These are phyloP conservation scores for Deakozyma indianensis DNA, from an alignment of 805 yeast species.

Conservation along the genomic window DNA sequence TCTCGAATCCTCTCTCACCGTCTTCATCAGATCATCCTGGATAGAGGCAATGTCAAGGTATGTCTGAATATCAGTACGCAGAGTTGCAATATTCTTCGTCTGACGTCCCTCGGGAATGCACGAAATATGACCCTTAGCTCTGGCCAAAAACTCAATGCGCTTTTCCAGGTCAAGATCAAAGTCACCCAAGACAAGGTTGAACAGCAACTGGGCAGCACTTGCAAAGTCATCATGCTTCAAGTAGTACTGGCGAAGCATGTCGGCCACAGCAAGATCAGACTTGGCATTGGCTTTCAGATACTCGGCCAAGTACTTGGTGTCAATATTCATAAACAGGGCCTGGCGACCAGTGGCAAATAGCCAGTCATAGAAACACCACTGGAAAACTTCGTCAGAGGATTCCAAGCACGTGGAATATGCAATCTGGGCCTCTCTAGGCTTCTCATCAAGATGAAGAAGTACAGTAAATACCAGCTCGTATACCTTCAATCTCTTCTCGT, in stretches of 20 bases:
- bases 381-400: slow-evolving; percentile 73
- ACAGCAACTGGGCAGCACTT: slow-evolving; percentile 73
- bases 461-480: slow-evolving; percentile 67
- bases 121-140: slow-evolving; percentile 88
- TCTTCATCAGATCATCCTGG: slow-evolving; percentile 47
- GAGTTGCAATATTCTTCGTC: slow-evolving; percentile 41
- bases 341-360: slow-evolving; percentile 63
- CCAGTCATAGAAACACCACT: slow-evolving; percentile 88
- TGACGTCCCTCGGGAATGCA: slow-evolving; percentile 71
- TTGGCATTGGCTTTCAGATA: slow-evolving; percentile 41
- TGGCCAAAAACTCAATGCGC: slow-evolving; percentile 75
- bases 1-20: slow-evolving; percentile 25
- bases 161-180: slow-evolving; percentile 53
- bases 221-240: slow-evolving; percentile 67
- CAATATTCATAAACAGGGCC: slow-evolving; percentile 62
- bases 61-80: slow-evolving; percentile 59
- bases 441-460: slow-evolving; percentile 53
- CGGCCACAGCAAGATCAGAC: slow-evolving; percentile 58
- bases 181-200: slow-evolving; percentile 55
- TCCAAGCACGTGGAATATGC: slow-evolving; percentile 63
- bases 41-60: slow-evolving; percentile 74
- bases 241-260: slow-evolving; percentile 76
- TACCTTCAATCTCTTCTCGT: slow-evolving; percentile 39
- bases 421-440: slow-evolving; percentile 33
- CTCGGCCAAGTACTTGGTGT: slow-evolving; percentile 66